A percentile compares a stretch with the other conserved stretches of the same genome.
Evolutionary conservation across 495 filamentous ascomycete genomes (phyloP).

Genomic region (Hamigera avellanea): DNA sequence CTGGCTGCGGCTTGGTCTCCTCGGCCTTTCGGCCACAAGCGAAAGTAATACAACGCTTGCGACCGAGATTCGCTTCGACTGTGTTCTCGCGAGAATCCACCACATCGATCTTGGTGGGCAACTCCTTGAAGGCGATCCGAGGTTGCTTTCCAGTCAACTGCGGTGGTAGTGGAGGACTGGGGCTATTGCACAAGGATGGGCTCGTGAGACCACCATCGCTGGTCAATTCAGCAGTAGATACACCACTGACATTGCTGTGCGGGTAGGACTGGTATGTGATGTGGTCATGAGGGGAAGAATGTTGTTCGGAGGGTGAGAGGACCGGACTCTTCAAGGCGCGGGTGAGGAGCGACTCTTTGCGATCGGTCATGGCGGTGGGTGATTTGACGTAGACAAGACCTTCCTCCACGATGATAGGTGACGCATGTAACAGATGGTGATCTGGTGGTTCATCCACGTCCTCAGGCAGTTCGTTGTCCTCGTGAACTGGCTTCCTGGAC

Average conservation of each 20-base stretch:
- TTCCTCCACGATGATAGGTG: conserved; percentile 17
- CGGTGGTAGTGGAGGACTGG: conserved; percentile 66
- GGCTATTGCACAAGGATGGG: conserved; percentile 73
- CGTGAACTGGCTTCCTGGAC: conserved; percentile 23
- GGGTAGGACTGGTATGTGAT: conserved; percentile 52
- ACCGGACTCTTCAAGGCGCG: conserved; percentile 62
- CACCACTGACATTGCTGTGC: conserved; percentile 62
- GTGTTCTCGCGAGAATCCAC: conserved; percentile 25
- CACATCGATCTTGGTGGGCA: conserved; percentile 22
- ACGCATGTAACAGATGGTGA: conserved; percentile 18
- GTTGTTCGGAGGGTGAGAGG: conserved; percentile 25
- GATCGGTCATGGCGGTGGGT: conserved; percentile 27
- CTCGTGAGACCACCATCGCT: conserved; percentile 90
- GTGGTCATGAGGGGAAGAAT: conserved; percentile 22
- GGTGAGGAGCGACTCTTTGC: conserved; percentile 67
- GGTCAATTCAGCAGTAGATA: conserved; percentile 77
- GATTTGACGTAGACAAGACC: conserved; percentile 27
- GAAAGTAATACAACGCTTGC: conserved; percentile 87
- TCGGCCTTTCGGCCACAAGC: conserved; percentile 53
- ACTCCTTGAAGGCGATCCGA: conserved; percentile 13
- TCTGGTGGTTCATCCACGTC: conserved; percentile 46
- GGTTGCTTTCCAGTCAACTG: conserved; percentile 16
- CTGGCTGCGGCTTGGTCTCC: conserved; percentile 7
- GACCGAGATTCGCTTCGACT: conserved; percentile 47
- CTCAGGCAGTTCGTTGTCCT: conserved; percentile 31